A percentile compares a stretch with the other conserved stretches of the same genome.
phyloP scores from a whole-genome alignment of 805 yeast genomes.

The Wickerhamiella cacticola region DNA sequence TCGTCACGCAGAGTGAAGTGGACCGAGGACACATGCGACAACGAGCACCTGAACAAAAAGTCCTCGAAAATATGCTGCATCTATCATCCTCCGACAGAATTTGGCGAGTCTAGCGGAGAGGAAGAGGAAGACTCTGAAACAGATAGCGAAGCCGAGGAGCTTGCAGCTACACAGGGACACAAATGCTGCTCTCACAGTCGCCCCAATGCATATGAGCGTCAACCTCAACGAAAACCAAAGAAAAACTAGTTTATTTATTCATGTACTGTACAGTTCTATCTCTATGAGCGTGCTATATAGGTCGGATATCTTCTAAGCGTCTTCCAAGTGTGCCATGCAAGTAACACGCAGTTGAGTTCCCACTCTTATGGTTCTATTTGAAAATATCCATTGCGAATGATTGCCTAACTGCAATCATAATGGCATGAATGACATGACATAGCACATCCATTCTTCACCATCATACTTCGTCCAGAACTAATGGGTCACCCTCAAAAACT shows the following conservation, averaged over 20 bases:
- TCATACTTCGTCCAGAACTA: no score
- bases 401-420: no score
- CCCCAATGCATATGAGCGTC: conserved; percentile 83
- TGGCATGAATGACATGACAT: no score
- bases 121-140: conserved; percentile 29
- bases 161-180: conserved; percentile 24
- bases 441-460: no score
- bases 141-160: conserved; percentile 27
- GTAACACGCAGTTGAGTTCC: no score
- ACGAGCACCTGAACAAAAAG: conserved; percentile 78
- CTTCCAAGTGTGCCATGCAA: no score
- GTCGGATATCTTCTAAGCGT: no score
- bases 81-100: conserved; percentile 31
- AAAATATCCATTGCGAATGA: no score
- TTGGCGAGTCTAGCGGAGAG: conserved; percentile 31
- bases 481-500: no score
- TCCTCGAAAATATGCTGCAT: conserved; percentile 82
- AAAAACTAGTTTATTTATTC: neutral
- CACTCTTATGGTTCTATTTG: no score
- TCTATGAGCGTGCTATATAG: neutral
- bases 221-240: conserved; percentile 36
- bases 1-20: conserved; percentile 52
- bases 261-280: neutral
- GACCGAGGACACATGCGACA: conserved; percentile 79
- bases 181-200: conserved; percentile 23